phyloP scores from a whole-genome alignment of 2,329 filamentous ascomycete species.

The Epichloe coenophiala region DNA sequence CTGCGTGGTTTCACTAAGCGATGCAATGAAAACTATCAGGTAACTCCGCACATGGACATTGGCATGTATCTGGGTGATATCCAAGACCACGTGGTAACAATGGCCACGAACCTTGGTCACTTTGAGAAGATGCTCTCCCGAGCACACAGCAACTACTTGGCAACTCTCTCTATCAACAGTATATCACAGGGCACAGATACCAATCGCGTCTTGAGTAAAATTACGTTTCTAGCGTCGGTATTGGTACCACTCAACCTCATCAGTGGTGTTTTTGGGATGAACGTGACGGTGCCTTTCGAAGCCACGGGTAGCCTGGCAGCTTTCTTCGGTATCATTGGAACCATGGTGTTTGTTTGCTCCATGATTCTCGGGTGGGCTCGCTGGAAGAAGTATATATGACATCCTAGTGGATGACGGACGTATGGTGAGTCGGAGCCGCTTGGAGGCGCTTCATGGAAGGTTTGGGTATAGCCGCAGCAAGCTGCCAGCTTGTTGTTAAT shows the following conservation, averaged over 20 bases:
- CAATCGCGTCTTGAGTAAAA: slow-evolving; percentile 84
- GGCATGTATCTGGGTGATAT: slow-evolving; percentile 95
- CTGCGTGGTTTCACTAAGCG: slow-evolving; percentile 96
- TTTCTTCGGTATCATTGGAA: slow-evolving; percentile 37
- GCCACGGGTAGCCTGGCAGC: slow-evolving; percentile 37
- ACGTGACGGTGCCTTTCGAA: slow-evolving; percentile 58
- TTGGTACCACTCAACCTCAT: slow-evolving; percentile 93
- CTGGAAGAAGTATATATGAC: slow-evolving; percentile 31
- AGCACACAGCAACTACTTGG: slow-evolving; percentile 90
- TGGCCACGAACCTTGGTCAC: slow-evolving; percentile 92
- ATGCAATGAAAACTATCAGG: slow-evolving; percentile 93
- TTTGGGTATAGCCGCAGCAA: no score
- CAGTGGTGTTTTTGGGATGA: slow-evolving; percentile 81
- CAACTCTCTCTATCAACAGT: slow-evolving; percentile 85
- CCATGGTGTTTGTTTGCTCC: slow-evolving; percentile 39
- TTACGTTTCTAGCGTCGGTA: slow-evolving; percentile 86
- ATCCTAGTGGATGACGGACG: no score
- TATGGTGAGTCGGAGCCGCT: no score
- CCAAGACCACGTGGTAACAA: slow-evolving; percentile 97
- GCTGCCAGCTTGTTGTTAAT: no score
- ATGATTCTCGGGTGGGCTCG: slow-evolving; percentile 33
- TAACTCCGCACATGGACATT: slow-evolving; percentile 91
- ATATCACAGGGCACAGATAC: slow-evolving; percentile 77
- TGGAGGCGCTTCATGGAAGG: no score
- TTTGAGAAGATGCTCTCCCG: slow-evolving; percentile 96